Evolutionary conservation across 1,284 basidiomycete species (phyloP).

Genomic region (Inonotus hispidus): DNA sequence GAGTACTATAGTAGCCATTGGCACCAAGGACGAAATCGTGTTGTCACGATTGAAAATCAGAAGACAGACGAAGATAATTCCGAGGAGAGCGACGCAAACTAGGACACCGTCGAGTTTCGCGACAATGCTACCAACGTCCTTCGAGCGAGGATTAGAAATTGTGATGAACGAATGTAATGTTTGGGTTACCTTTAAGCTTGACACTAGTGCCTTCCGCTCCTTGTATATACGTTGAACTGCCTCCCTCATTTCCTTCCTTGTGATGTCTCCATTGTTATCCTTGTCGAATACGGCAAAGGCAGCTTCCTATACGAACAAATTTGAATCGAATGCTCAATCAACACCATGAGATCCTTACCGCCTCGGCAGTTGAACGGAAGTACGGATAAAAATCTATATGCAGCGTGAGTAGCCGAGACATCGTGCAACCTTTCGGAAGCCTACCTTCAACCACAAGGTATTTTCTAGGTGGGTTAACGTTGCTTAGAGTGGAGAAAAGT

Average conservation of each 20-base stretch:
- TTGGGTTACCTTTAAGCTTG: constrained; percentile 56
- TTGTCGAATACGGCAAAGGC: constrained; percentile 79
- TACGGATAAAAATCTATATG: constrained; percentile 68
- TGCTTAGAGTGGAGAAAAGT: constrained; percentile 63
- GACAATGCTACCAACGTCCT: constrained; percentile 69
- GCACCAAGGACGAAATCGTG: constrained; percentile 74
- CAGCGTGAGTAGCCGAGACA: constrained; percentile 1
- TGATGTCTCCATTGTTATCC: constrained; percentile 80
- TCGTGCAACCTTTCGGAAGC: constrained; percentile 17
- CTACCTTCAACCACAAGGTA: constrained; percentile 63
- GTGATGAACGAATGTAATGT: not conserved
- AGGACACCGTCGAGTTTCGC: constrained; percentile 74
- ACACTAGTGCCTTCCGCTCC: constrained; percentile 69
- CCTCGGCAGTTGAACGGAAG: constrained; percentile 67
- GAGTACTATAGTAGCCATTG: constrained; percentile 74
- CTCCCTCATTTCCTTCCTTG: constrained; percentile 78
- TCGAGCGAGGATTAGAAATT: not conserved
- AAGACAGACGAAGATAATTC: constrained; percentile 68
- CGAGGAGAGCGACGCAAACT: constrained; percentile 52
- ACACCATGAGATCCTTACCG: constrained; percentile 38
- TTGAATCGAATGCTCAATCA: constrained; percentile 13
- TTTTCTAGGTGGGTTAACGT: constrained; percentile 50
- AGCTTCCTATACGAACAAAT: constrained; percentile 38
- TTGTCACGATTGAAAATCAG: constrained; percentile 72
- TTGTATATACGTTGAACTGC: constrained; percentile 79